A percentile compares a stretch with the other conserved stretches of the same genome.
phyloP scores from a whole-genome alignment of 2,329 filamentous ascomycete species.

The Exserohilum turcica region DNA sequence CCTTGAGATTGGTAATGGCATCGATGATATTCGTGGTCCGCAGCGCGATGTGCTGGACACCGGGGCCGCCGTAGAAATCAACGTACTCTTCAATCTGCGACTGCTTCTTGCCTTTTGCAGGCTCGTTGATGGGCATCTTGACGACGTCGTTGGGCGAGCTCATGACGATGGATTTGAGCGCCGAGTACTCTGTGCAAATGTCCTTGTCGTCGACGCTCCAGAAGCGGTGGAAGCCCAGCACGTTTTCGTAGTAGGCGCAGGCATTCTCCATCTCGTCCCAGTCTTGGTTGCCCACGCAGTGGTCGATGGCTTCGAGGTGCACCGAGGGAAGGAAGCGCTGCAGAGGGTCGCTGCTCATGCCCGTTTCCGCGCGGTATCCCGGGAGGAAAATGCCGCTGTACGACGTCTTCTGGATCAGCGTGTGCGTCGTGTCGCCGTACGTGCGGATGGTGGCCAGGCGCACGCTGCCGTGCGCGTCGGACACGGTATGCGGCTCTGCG shows the following conservation, averaged over 20 bases:
- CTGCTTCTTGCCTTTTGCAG: conserved; percentile 85
- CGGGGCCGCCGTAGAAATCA: conserved; percentile 84
- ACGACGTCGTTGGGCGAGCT: conserved; percentile 80
- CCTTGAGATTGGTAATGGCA: conserved; percentile 76
- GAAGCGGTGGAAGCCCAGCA: conserved; percentile 93
- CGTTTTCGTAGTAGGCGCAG: conserved; percentile 79
- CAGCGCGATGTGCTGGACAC: conserved; percentile 92
- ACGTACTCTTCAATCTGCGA: conserved; percentile 91
- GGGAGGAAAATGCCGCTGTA: conserved; percentile 84
- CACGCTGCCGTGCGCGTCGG: conserved; percentile 69
- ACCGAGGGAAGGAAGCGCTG: conserved; percentile 65
- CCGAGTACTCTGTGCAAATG: conserved; percentile 91
- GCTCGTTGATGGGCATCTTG: conserved; percentile 99
- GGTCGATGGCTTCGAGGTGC: conserved; percentile 76
- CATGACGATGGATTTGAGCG: conserved; percentile 90
- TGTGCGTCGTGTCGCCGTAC: conserved; percentile 95
- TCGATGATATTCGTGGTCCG: conserved; percentile 79
- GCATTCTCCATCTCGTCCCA: conserved; percentile 82
- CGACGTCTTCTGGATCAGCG: conserved; percentile 72
- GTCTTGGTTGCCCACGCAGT: conserved; percentile 96
- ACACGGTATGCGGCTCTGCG: conserved; percentile 59
- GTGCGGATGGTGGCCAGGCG: conserved; percentile 81
- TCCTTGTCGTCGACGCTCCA: conserved; percentile 95
- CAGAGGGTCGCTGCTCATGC: conserved; percentile 52
- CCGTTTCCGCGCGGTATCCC: conserved; percentile 68